phyloP scores from a whole-genome alignment of 805 yeast species.

The Metschnikowia similis region DNA sequence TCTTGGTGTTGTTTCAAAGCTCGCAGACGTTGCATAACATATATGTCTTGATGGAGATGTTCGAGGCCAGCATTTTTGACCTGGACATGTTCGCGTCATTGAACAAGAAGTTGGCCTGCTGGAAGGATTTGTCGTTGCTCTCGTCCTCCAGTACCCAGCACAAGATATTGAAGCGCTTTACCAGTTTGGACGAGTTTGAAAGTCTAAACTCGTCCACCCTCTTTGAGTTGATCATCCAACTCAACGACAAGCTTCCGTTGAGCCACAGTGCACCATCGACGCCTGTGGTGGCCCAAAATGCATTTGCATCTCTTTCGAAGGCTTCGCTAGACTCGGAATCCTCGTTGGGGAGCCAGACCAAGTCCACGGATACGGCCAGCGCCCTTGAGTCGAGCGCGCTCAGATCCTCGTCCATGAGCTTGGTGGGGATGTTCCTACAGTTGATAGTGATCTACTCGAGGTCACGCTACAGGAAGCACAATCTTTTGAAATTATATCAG shows the following conservation, averaged over 20 bases:
- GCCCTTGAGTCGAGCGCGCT: slow-evolving; percentile 6
- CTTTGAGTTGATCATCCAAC: slow-evolving; percentile 32
- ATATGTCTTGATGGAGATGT: slow-evolving; percentile 29
- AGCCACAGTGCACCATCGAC: slow-evolving; percentile 44
- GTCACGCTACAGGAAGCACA: slow-evolving; percentile 30
- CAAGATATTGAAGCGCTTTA: slow-evolving; percentile 22
- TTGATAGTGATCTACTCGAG: slow-evolving; percentile 31
- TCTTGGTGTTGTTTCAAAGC: slow-evolving; percentile 27
- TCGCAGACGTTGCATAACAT: slow-evolving; percentile 22
- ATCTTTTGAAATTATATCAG: slow-evolving; percentile 28
- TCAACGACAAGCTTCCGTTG: slow-evolving; percentile 41
- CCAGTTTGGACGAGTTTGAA: slow-evolving; percentile 29
- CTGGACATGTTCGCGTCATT: slow-evolving; percentile 23
- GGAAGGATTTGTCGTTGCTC: slow-evolving; percentile 24
- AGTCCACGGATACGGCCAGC: not conserved
- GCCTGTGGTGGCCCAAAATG: slow-evolving; percentile 24
- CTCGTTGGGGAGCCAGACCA: not conserved
- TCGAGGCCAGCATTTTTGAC: slow-evolving; percentile 30
- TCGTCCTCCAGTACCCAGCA: slow-evolving; percentile 18
- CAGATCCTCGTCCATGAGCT: slow-evolving; percentile 28
- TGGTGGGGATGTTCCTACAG: slow-evolving; percentile 32
- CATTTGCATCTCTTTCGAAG: slow-evolving; percentile 8
- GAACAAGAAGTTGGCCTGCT: slow-evolving; percentile 24
- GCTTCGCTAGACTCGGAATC: slow-evolving; percentile 9
- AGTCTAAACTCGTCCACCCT: slow-evolving; percentile 26